Conservation (phyloP, 768 basidiomycete genomes). For the Pluteus cervinus region DNA sequence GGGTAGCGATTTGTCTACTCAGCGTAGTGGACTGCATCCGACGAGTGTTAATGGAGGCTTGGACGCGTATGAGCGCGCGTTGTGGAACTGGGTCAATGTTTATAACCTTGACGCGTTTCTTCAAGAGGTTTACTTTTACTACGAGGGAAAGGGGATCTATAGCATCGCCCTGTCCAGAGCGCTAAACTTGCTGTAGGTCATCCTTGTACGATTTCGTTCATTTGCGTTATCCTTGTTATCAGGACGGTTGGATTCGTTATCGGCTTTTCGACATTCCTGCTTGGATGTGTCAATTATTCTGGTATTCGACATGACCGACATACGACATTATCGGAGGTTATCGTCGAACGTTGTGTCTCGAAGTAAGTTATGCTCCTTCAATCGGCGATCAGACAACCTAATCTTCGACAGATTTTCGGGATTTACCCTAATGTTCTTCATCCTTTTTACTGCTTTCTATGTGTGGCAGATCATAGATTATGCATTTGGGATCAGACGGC, state of each 20-base stretch:
- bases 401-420: constrained; percentile 63
- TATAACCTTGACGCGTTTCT: constrained; percentile 95
- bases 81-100: constrained; percentile 99
- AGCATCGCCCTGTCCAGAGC: constrained; percentile 88
- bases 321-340: constrained; percentile 69
- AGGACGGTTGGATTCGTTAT: constrained; percentile 99
- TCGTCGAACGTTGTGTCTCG: constrained; percentile 80
- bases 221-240: constrained; percentile 16
- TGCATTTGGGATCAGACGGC: constrained; percentile 62
- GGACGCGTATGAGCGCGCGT: constrained; percentile 81
- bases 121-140: constrained; percentile 93
- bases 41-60: constrained; percentile 73
- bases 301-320: constrained; percentile 62
- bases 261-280: constrained; percentile 92
- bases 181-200: constrained; percentile 88
- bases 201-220: constrained; percentile 11
- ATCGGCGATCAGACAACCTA: too few relatives aligned
- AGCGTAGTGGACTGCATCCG: too few relatives aligned
- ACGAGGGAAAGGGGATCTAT: constrained; percentile 94
- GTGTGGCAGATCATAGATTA: constrained; percentile 84
- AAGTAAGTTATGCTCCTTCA: constrained; percentile 47
- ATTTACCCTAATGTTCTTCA: constrained; percentile 75
- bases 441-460: constrained; percentile 85
- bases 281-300: constrained; percentile 93
- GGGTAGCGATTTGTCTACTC: too few relatives aligned